These are phyloP conservation scores for Ustilago trichophora DNA, from an alignment of 1,284 basidiomycete genomes.

Conservation along the genomic window DNA sequence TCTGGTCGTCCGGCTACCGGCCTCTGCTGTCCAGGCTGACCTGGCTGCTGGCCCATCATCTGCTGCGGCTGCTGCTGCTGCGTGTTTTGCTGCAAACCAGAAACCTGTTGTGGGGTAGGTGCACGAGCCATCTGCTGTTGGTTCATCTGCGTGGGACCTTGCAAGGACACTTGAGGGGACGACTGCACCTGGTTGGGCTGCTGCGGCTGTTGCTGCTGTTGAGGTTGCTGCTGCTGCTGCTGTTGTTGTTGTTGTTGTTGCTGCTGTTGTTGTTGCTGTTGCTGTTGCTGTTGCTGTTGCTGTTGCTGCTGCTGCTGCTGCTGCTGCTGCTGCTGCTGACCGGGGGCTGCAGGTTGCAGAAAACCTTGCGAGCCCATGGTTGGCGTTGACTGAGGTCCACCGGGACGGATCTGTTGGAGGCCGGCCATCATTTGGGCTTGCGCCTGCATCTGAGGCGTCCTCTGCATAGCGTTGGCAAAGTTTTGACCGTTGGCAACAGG, in stretches of 20 bases:
- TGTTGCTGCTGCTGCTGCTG: too few relatives aligned
- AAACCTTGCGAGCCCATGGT: slow-evolving; percentile 31
- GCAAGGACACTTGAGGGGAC: slow-evolving; percentile 23
- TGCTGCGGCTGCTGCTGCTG: slow-evolving; percentile 28
- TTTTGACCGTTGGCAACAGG: slow-evolving; percentile 29
- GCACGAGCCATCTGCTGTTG: slow-evolving; percentile 31
- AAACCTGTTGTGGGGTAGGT: slow-evolving; percentile 18
- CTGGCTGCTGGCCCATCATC: slow-evolving; percentile 30
- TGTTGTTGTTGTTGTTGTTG: too few relatives aligned
- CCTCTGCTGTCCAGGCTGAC: slow-evolving; percentile 27
- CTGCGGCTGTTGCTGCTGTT: slow-evolving; percentile 19
- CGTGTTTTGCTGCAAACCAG: slow-evolving; percentile 17
- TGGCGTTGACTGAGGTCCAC: slow-evolving; percentile 28
- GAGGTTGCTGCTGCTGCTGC: too few relatives aligned
- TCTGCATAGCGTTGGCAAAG: slow-evolving; percentile 45
- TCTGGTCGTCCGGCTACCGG: slow-evolving; percentile 23
- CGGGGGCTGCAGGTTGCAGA: slow-evolving; percentile 21
- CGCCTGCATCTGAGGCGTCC: slow-evolving; percentile 49
- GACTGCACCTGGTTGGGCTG: slow-evolving; percentile 21
- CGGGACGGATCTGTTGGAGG: slow-evolving; percentile 39
- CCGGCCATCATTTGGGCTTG: slow-evolving; percentile 53
- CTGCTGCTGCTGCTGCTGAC: too few relatives aligned
- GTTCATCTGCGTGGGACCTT: slow-evolving; percentile 17
- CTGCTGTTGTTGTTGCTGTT: too few relatives aligned
- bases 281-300: too few relatives aligned